Evolutionary conservation across 1,139 yeast genomes (phyloP).

Genomic region (Insectozyma bohioensis): DNA sequence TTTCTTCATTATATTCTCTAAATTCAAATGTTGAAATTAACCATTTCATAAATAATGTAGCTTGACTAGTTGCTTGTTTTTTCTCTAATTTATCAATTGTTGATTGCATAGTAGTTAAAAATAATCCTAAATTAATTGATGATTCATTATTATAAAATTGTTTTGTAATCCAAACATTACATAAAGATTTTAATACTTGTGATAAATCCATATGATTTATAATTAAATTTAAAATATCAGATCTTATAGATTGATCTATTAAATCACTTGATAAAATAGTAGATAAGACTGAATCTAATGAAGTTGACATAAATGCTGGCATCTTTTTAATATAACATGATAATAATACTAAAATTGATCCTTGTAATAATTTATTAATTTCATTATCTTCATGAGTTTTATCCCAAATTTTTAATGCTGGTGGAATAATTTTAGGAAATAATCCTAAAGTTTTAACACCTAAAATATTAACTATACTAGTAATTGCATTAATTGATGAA

Average conservation of each 20-base stretch:
- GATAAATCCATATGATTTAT: slow-evolving; percentile 69
- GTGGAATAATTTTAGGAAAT: slow-evolving; percentile 82
- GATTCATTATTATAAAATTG: slow-evolving; percentile 34
- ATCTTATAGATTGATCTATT: slow-evolving; percentile 60
- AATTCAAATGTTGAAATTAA: slow-evolving; percentile 71
- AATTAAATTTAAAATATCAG: slow-evolving; percentile 62
- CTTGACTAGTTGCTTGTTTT: slow-evolving; percentile 68
- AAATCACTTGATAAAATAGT: slow-evolving; percentile 57
- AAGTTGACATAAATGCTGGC: slow-evolving; percentile 81
- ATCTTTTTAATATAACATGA: slow-evolving; percentile 78
- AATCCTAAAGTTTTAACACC: slow-evolving; percentile 87
- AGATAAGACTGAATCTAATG: slow-evolving; percentile 59
- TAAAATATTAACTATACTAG: slow-evolving; percentile 64
- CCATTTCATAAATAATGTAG: slow-evolving; percentile 71
- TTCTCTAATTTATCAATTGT: slow-evolving; percentile 69
- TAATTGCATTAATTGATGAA: slow-evolving; percentile 71
- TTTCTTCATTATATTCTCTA: slow-evolving; percentile 45
- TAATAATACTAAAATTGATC: slow-evolving; percentile 68
- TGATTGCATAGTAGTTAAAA: slow-evolving; percentile 62
- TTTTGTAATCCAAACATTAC: slow-evolving; percentile 56
- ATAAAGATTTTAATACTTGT: slow-evolving; percentile 60
- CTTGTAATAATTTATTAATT: slow-evolving; percentile 46
- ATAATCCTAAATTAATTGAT: slow-evolving; percentile 67
- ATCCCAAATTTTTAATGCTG: slow-evolving; percentile 61
- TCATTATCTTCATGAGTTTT: slow-evolving; percentile 26